Evolutionary conservation across 1,284 basidiomycete species (phyloP).

Genomic region (Sporisorium sorghi): DNA sequence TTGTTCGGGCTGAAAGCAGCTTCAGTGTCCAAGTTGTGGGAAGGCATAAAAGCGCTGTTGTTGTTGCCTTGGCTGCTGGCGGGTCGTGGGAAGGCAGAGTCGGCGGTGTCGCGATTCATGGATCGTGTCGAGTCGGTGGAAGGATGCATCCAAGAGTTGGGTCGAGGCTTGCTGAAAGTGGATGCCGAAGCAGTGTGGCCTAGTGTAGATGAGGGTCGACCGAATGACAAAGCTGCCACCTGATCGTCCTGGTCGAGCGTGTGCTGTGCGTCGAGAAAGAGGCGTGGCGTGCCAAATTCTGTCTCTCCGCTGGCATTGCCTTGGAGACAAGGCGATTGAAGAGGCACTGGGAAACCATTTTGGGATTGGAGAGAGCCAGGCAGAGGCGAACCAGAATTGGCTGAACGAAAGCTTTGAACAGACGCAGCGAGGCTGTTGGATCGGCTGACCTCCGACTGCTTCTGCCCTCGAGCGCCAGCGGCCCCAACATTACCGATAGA

Average conservation of each 20-base stretch:
- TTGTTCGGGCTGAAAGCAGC: constrained; percentile 10
- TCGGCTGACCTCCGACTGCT: constrained; percentile 23
- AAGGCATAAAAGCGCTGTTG: background rate
- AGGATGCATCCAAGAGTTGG: constrained; percentile 49
- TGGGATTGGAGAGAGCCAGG: constrained; percentile 12
- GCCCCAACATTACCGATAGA: background rate
- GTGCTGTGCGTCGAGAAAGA: constrained; percentile 46
- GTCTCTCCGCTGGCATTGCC: constrained; percentile 23
- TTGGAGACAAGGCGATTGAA: constrained; percentile 34
- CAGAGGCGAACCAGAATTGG: constrained; percentile 38
- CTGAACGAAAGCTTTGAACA: constrained; percentile 37
- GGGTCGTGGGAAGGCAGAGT: constrained; percentile 16
- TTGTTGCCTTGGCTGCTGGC: constrained; percentile 44
- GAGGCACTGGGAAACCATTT: constrained; percentile 2
- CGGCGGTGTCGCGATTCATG: constrained; percentile 6
- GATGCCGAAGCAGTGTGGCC: constrained; percentile 4
- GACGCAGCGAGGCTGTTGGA: constrained; percentile 52
- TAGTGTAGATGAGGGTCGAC: constrained; percentile 12
- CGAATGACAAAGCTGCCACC: constrained; percentile 8
- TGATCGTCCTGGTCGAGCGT: constrained; percentile 22
- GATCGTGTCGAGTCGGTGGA: constrained; percentile 15
- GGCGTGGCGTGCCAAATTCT: constrained; percentile 43
- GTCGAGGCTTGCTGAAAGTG: constrained; percentile 20
- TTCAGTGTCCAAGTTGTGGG: constrained; percentile 5
- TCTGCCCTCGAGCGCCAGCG: constrained; percentile 6